These are phyloP conservation scores for Zygoascus bituminiphila DNA, from an alignment of 805 yeast genomes.

Conservation along the genomic window DNA sequence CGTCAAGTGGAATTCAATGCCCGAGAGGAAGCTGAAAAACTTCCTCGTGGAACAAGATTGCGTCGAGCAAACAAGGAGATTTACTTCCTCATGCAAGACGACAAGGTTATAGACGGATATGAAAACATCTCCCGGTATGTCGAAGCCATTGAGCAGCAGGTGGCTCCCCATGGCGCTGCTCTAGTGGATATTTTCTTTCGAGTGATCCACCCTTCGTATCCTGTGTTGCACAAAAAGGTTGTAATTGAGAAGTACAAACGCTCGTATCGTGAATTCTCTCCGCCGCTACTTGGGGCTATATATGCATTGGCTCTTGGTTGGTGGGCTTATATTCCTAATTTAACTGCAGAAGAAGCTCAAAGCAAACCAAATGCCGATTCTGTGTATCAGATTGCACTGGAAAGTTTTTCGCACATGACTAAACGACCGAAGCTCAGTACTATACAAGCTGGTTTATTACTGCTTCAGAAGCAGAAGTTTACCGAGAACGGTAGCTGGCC, in stretches of 20 bases:
- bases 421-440: conserved; percentile 17
- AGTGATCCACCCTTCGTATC: conserved; percentile 46
- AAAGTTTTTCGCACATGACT: conserved; percentile 18
- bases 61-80: conserved; percentile 69
- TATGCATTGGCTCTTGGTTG: conserved; percentile 23
- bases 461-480: conserved; percentile 35
- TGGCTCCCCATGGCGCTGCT: conserved; percentile 85
- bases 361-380: conserved; percentile 14
- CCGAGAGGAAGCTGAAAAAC: conserved; percentile 62
- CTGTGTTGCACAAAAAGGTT: conserved; percentile 22
- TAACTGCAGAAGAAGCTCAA: conserved; percentile 6
- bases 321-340: conserved; percentile 23
- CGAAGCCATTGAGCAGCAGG: conserved; percentile 71
- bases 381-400: conserved; percentile 17
- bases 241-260: conserved; percentile 22
- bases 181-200: conserved; percentile 61
- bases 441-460: conserved; percentile 30
- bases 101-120: conserved; percentile 59
- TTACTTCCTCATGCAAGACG: conserved; percentile 63
- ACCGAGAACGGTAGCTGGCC: conserved; percentile 36
- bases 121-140: conserved; percentile 48
- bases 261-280: conserved; percentile 20
- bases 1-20: conserved; percentile 45
- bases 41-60: conserved; percentile 54
- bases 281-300: conserved; percentile 18